Conservation (phyloP, 2,329 filamentous ascomycete genomes). For the Penicillium sp. region DNA sequence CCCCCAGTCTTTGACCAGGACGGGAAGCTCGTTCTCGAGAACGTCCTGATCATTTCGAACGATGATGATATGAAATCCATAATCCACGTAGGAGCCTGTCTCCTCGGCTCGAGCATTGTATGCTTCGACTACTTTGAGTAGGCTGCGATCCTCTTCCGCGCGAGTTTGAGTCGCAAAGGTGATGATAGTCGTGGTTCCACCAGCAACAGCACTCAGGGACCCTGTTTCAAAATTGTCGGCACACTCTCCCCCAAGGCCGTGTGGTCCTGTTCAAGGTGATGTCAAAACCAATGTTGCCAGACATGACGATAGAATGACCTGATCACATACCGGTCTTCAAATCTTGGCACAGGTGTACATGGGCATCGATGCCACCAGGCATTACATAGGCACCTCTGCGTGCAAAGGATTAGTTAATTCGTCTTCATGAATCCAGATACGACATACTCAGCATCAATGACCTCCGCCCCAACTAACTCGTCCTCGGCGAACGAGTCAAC, state of each 20-base stretch:
- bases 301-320: too few relatives aligned
- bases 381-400: conserved; percentile 19
- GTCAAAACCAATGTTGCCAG: not conserved
- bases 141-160: conserved; percentile 37
- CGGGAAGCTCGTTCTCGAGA: conserved; percentile 40
- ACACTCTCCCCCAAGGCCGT: conserved; percentile 26
- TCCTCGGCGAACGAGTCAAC: conserved; percentile 2
- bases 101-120: conserved; percentile 47
- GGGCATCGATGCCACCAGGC: conserved; percentile 50
- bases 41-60: conserved; percentile 31
- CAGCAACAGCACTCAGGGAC: conserved; percentile 5
- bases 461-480: conserved; percentile 3
- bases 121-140: conserved; percentile 48
- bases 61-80: conserved; percentile 51
- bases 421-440: not conserved
- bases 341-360: conserved; percentile 50
- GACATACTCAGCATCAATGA: conserved; percentile 14
- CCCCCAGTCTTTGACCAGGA: conserved; percentile 36
- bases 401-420: not conserved
- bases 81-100: conserved; percentile 53
- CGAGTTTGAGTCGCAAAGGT: conserved; percentile 57
- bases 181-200: conserved; percentile 54
- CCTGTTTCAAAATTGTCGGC: conserved; percentile 51
- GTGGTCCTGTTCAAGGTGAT: not conserved
- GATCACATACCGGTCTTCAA: conserved; percentile 7